A percentile compares a stretch with the other conserved stretches of the same genome.
phyloP scores from a whole-genome alignment of 1,284 basidiomycete species.

The Tilletiopsis washingtonensis region DNA sequence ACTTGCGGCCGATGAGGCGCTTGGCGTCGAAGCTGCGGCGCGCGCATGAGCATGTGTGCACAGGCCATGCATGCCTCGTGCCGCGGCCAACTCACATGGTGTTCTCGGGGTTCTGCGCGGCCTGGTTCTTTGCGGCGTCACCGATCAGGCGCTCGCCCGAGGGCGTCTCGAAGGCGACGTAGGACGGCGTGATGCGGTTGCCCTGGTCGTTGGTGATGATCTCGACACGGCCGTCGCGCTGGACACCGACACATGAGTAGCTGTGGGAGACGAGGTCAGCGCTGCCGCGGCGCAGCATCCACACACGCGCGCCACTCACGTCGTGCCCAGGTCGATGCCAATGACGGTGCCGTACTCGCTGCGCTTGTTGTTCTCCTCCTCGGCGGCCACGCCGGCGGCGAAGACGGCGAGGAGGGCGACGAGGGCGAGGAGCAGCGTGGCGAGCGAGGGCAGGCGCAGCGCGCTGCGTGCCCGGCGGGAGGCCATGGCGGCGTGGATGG shows the following conservation, averaged over 20 bases:
- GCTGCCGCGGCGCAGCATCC: neutral
- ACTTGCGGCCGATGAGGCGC: constrained; percentile 69
- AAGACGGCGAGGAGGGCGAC: constrained; percentile 32
- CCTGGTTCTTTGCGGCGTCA: constrained; percentile 59
- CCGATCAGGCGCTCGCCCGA: constrained; percentile 72
- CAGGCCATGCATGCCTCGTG: too few relatives aligned
- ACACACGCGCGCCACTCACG: constrained; percentile 19
- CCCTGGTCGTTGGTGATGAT: constrained; percentile 51
- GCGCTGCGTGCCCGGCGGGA: too few relatives aligned
- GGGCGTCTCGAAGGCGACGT: constrained; percentile 45
- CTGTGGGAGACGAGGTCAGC: neutral
- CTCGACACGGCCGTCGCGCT: constrained; percentile 57
- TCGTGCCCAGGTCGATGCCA: constrained; percentile 63
- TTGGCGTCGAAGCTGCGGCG: constrained; percentile 72
- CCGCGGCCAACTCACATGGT: constrained; percentile 61
- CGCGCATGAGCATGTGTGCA: neutral
- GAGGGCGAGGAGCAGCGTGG: constrained; percentile 34
- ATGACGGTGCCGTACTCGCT: constrained; percentile 75
- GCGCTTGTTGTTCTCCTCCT: constrained; percentile 27
- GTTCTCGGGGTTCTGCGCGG: constrained; percentile 72
- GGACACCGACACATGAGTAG: constrained; percentile 59
- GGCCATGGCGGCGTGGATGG: too few relatives aligned
- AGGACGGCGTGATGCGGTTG: constrained; percentile 49
- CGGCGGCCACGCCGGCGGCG: constrained; percentile 32
- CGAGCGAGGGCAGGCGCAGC: constrained; percentile 18